Percentiles rank a stretch among this genome's conserved stretches.
Evolutionary conservation across 2,329 filamentous ascomycete genomes (phyloP).

Genomic region (Elsinoe necatrix): DNA sequence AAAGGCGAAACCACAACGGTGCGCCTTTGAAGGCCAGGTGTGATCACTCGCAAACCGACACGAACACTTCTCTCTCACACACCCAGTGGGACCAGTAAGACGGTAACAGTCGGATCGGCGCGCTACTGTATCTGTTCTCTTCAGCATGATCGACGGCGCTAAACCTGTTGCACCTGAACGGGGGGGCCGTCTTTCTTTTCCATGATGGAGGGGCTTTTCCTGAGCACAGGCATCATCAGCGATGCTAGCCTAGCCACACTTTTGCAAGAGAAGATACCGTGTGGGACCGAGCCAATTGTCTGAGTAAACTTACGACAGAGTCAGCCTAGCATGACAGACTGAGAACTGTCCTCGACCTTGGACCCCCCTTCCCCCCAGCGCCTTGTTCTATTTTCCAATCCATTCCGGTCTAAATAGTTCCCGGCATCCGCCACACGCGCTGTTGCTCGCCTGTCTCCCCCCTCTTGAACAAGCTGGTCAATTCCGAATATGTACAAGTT

Average conservation of each 20-base stretch:
- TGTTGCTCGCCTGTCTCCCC: background rate
- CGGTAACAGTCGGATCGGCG: conserved; percentile 14
- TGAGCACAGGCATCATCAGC: conserved; percentile 10
- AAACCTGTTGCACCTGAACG: conserved; percentile 14
- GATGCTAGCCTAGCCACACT: conserved; percentile 7
- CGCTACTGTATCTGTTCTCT: conserved; percentile 7
- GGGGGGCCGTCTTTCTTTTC: background rate
- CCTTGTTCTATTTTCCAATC: conserved; percentile 13
- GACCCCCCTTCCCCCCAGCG: background rate
- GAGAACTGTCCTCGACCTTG: too few species aligned
- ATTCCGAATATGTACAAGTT: conserved; percentile 13
- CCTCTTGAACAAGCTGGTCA: conserved; percentile 13
- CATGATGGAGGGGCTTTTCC: conserved; percentile 4
- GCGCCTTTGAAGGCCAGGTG: background rate
- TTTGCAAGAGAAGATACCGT: background rate
- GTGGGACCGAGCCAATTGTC: background rate
- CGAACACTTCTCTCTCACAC: background rate
- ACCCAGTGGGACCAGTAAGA: conserved; percentile 8
- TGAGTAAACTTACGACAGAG: too few species aligned
- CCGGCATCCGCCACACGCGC: conserved; percentile 12
- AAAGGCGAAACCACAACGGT: too few species aligned
- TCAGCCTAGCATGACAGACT: background rate
- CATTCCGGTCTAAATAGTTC: conserved; percentile 14
- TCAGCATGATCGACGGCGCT: conserved; percentile 13
- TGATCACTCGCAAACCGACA: background rate